Evolutionary conservation across 2,329 filamentous ascomycete species (phyloP), one percentile per base, ranked within the genome.

Genomic region (Ustilaginoidea virens): DNA sequence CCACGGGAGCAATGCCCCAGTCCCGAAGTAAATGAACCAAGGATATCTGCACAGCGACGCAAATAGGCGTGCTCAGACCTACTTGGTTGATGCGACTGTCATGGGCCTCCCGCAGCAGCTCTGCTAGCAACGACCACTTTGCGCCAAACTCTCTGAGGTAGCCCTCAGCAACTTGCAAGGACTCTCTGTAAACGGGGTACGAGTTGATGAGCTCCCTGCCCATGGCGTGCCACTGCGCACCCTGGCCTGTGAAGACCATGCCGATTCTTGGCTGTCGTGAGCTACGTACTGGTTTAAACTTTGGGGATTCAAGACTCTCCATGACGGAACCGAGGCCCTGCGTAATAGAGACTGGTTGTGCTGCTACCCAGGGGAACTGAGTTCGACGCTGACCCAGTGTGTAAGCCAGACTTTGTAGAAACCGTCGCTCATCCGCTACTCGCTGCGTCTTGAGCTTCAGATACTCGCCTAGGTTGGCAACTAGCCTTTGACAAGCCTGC

Each of bases 41-140:
- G n/a, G 35, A 50, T 9, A 58, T 33, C 32, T 58, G 55, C 5
- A 58, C 13, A 2, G 49, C 47, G 9, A 50, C 53, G 29, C 48
- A 56, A 3, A 47, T 23, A 6, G 54, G 46, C 25, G 12, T n/a
- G 6, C 9, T 14, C 7, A 27, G 8, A 10, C 13, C 17, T 7
- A 16, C 14, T 7, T 28, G 7, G 5, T 17, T 8, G 15, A 28
- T 8, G 7, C 19, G 13, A 5, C 24, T 19, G 5, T 17, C 7
- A 3, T 11, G 15, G 6, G 10, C 15, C 2, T 6, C 11, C 1
- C 15, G 12, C 10, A 3, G 4, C 10, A 32, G 31, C 26, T 32
- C 27, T 2, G n/a, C 22, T 7, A 18, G 4, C 5, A 32, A 9
- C 7, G 15, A 12, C 26, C 27, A 32, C 4, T 11, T 21, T 5